Percentiles rank a stretch among this genome's conserved stretches.
Evolutionary conservation across 1,139 yeast species (phyloP).

Genomic region (Diutina ranongensis): DNA sequence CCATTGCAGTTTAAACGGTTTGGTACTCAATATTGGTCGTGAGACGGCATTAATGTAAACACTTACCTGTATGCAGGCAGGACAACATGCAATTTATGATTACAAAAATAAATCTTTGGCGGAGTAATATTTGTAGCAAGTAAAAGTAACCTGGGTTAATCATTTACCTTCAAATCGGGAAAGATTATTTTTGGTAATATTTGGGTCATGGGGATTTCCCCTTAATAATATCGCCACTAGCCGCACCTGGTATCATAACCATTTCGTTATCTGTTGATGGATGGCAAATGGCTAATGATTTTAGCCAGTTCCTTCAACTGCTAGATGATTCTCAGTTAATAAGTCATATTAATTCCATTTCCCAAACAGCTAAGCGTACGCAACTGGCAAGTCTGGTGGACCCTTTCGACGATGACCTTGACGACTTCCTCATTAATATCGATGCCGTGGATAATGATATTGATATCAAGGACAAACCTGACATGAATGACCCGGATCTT

Average conservation of each 20-base stretch:
- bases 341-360: conserved; percentile 23
- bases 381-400: conserved; percentile 6
- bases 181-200: no score
- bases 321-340: conserved; percentile 31
- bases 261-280: no score
- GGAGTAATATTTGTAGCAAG: no score
- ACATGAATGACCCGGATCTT: not conserved
- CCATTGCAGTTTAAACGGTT: not conserved
- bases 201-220: no score
- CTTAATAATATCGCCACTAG: not conserved
- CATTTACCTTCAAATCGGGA: no score
- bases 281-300: conserved; percentile 5
- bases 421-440: conserved; percentile 12
- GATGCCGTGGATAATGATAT: not conserved
- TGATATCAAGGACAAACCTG: not conserved
- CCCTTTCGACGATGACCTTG: conserved; percentile 27
- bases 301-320: conserved; percentile 19
- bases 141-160: no score
- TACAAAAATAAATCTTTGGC: no score
- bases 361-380: conserved; percentile 12
- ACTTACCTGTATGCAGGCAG: no score
- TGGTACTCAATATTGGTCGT: not conserved
- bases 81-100: no score
- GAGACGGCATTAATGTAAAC: not conserved
- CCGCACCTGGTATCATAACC: no score